phyloP scores from a whole-genome alignment of 176 grass and related monocot species.

The Phoenix roebelenii region DNA sequence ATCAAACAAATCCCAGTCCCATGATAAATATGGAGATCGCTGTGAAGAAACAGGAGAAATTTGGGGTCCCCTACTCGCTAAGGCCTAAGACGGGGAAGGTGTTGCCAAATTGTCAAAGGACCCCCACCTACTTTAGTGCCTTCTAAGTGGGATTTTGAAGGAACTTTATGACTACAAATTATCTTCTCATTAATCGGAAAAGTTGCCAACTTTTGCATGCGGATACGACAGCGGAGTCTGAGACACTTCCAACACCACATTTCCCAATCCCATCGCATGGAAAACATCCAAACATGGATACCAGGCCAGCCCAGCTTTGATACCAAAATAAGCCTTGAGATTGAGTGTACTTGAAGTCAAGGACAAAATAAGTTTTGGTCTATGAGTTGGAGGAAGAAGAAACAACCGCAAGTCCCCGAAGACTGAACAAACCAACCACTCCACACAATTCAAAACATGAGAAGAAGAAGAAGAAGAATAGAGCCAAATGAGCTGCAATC shows the following conservation, averaged over 20 bases:
- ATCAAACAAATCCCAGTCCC: too few relatives aligned
- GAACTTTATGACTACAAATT: conserved; percentile 24
- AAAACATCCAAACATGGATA: not conserved
- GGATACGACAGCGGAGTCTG: not conserved
- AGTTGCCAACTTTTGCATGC: conserved; percentile 2
- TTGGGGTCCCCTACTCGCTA: not conserved
- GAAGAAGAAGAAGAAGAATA: not conserved
- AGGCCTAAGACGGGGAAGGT: conserved; percentile 2
- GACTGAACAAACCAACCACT: too few relatives aligned
- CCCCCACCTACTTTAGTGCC: conserved; percentile 7
- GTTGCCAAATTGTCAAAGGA: conserved; percentile 21
- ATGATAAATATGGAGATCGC: not conserved
- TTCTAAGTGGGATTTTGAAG: conserved; percentile 6
- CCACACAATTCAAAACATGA: too few relatives aligned
- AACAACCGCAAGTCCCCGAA: conserved; percentile 10
- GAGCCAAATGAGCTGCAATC: conserved; percentile 2
- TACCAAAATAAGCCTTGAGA: conserved; percentile 2
- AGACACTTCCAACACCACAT: not conserved
- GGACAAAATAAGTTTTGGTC: not conserved
- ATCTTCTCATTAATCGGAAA: conserved; percentile 17
- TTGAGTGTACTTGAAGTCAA: not conserved
- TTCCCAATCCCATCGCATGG: not conserved
- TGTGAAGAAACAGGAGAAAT: not conserved
- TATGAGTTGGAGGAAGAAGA: conserved; percentile 7
- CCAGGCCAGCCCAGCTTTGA: not conserved